Evolutionary conservation across 257 asterid genomes (phyloP), one percentile per base, ranked within the genome.

Genomic region (Plantago ovata): DNA sequence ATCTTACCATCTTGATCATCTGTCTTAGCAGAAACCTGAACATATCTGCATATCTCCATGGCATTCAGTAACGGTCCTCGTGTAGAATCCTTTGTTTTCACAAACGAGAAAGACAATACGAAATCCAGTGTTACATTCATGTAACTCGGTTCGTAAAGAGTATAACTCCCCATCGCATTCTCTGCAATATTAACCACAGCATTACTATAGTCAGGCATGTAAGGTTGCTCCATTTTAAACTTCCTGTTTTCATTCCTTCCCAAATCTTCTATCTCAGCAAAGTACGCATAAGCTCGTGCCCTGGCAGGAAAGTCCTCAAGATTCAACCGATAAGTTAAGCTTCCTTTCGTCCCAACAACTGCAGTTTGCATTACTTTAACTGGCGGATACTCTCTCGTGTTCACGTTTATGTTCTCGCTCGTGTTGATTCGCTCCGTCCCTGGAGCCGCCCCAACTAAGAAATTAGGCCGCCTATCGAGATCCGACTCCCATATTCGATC

Each of bases 401-500:
- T 81, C 8, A 88, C 81, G 53, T 80, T 50, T 38, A 92, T 67
- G 69, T 73, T 53, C 21, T 63, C 80, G 2, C 76, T 77, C 0
- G 98, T 92, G 53, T 63, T 88, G 74, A 92, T 77, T 57, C 95
- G 79, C 74, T 80, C 84, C 13, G 98, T 92, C 4, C 98, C 98
- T 10, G 95, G 63, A 4, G 98, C 98, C 61, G 81, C 87, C 42
- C 96, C 98, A 1, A 88, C 97, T n/a, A 92, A 81, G 72, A 75
- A 92, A 65, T 92, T 92, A 32, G 88, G 91, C 70, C 93, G 73
- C 58, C 78, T 78, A 16, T 58, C 87, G 4, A 82, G 84, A 75
- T 92, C 98, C 0, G 97, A 88, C 65, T 80, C 93, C 98, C 98
- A 92, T 75, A 92, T 92, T 0, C 97, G 94, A 49, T 88, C 98